phyloP scores from a whole-genome alignment of 1,284 basidiomycete genomes.

The Sphagnurus paluster region DNA sequence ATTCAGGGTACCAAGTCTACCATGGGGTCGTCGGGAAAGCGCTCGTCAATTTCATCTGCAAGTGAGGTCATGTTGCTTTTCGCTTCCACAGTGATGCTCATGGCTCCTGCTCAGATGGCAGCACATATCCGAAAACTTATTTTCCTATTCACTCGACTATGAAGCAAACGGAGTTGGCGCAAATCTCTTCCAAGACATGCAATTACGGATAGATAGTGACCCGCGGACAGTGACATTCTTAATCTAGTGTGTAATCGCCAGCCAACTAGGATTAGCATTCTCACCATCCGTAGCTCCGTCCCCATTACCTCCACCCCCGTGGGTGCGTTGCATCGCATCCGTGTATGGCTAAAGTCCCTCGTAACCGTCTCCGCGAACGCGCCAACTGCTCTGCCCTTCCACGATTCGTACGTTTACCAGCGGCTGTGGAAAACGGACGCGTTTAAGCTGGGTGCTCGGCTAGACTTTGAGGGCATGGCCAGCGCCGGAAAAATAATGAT shows the following conservation, averaged over 20 bases:
- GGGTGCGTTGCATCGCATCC: conserved; percentile 56
- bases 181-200: conserved; percentile 50
- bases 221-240: conserved; percentile 50
- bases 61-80: conserved; percentile 31
- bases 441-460: conserved; percentile 55
- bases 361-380: conserved; percentile 29
- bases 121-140: conserved; percentile 38
- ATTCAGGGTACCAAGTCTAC: conserved; percentile 47
- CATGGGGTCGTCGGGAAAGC: conserved; percentile 52
- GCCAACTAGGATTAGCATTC: conserved; percentile 1
- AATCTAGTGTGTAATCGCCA: conserved; percentile 47
- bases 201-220: conserved; percentile 49
- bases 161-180: conserved; percentile 57
- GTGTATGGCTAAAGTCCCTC: conserved; percentile 53
- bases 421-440: conserved; percentile 59
- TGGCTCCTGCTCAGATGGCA: conserved; percentile 40
- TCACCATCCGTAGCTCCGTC: conserved; percentile 35
- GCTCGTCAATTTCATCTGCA: conserved; percentile 49
- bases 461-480: conserved; percentile 50
- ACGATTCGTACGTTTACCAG: conserved; percentile 54
- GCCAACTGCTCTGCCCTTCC: conserved; percentile 35
- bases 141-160: conserved; percentile 56
- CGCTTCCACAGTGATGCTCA: conserved; percentile 1
- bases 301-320: conserved; percentile 50
- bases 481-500: conserved; percentile 48